phyloP scores from a whole-genome alignment of 1,139 yeast genomes.

The Sugiyamaella paludigena region DNA sequence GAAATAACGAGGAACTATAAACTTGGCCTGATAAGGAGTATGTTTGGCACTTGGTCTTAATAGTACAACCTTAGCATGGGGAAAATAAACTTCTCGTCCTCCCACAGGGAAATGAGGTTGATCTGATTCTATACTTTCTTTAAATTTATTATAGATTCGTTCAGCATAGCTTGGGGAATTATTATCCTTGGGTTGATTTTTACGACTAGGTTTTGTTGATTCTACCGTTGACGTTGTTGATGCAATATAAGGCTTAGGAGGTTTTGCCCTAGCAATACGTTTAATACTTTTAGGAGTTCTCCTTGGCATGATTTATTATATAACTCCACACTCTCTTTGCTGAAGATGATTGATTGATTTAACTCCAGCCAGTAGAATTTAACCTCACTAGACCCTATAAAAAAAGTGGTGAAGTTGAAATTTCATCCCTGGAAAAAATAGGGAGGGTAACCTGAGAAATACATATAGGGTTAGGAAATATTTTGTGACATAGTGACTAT shows the following conservation, averaged over 20 bases:
- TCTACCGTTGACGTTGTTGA: not conserved
- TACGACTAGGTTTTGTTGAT: not conserved
- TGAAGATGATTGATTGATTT: too few species aligned
- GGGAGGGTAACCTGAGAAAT: too few species aligned
- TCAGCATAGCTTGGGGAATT: constrained; percentile 15
- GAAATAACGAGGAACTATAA: constrained; percentile 85
- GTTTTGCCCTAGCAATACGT: constrained; percentile 24
- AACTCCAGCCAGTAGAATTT: too few species aligned
- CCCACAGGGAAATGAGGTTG: constrained; percentile 82
- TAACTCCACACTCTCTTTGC: not conserved
- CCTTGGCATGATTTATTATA: constrained; percentile 28
- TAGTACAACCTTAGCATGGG: constrained; percentile 75
- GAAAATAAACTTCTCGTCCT: constrained; percentile 68
- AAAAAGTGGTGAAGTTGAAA: too few species aligned
- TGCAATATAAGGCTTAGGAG: constrained; percentile 20
- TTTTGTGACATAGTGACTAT: too few species aligned
- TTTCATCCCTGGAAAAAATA: too few species aligned
- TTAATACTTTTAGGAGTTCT: constrained; percentile 22
- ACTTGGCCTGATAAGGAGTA: constrained; percentile 94
- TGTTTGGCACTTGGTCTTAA: constrained; percentile 89
- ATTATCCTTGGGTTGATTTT: not conserved
- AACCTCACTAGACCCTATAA: too few species aligned
- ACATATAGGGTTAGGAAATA: too few species aligned
- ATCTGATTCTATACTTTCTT: constrained; percentile 59
- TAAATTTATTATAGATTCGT: constrained; percentile 38